Base-by-base conservation (phyloP, 2,329 filamentous ascomycete genomes). In the Celoporthe dispersa region DNA sequence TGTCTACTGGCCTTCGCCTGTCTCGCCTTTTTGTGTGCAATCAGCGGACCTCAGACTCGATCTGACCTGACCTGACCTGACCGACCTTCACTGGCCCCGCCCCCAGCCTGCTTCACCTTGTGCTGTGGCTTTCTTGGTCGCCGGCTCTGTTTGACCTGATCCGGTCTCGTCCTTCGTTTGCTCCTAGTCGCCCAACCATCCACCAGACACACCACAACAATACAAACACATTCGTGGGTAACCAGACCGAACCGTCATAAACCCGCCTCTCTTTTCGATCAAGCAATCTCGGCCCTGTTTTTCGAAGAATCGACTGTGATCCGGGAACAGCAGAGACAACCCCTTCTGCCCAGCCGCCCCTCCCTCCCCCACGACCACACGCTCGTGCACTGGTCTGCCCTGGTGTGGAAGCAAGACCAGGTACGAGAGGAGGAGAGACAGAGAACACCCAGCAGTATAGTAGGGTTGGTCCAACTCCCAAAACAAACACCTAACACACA, bases 401-500 rank as follows among this genome's bases (percentile, higher is more conserved):
- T 62, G 64, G 44, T 60, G 37, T 60, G 44, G 70, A 37, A 64
- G 64, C 44, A 67, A 37, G 51, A 41, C 55, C 37, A 25, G 64
- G 64, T 62, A 60, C 51, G 67, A 59, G 25, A 68, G 64, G 66
- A 68, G 39, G 44, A 48, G 22, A 48, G 44, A n/a, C 22, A 48
- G 64, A 61, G 31, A 68, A 55, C 35, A 70, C 39, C 39, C 19
- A 64, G 41, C 19, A 64, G 62, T 65, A 39, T 41, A 59, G 28
- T 41, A 71, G 70, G 70, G 67, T 69, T 69, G 67, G 70, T 69
- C 59, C 57, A 71, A 51, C 37, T 44, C 67, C 67, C 62, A 59
- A 68, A 48, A 70, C 60, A 66, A 62, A 35, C 35, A 63, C 28
- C 28, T 4, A 66, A n/a, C n/a, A n/a, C n/a, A n/a, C n/a, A 62